phyloP scores from a whole-genome alignment of 2,329 filamentous ascomycete genomes.

The Arthrobotrys pseudoclavata region DNA sequence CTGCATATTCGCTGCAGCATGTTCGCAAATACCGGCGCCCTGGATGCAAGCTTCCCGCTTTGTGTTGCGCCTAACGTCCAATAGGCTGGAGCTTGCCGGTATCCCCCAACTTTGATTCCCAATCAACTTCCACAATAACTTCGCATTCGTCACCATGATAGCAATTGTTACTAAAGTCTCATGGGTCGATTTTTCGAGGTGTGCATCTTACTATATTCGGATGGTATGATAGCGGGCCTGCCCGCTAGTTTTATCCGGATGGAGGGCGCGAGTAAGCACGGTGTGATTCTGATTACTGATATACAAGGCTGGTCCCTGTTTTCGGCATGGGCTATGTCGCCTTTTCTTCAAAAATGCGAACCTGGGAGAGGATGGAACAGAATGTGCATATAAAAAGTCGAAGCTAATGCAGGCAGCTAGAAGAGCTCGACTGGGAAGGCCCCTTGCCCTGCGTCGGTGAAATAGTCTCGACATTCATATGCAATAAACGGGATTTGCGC shows the following conservation, averaged over 20 bases:
- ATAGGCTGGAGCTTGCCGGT: conserved; percentile 12
- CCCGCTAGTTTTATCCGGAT: conserved; percentile 27
- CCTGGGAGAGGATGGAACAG: conserved; percentile 11
- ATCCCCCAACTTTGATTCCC: conserved; percentile 3
- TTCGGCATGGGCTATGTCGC: conserved; percentile 35
- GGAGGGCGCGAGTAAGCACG: background rate
- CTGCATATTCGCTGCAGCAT: conserved; percentile 24
- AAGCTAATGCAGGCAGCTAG: conserved; percentile 3
- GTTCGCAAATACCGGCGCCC: conserved; percentile 15
- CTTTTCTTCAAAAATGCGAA: conserved; percentile 16
- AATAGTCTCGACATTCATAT: conserved; percentile 6
- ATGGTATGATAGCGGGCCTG: conserved; percentile 23
- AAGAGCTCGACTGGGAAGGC: conserved; percentile 29
- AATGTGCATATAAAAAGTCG: conserved; percentile 38
- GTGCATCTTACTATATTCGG: conserved; percentile 37
- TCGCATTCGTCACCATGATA: conserved; percentile 12
- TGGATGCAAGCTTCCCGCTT: conserved; percentile 20
- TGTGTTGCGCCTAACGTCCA: conserved; percentile 26
- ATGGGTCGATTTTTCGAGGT: conserved; percentile 8
- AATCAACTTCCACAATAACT: background rate
- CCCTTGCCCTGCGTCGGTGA: conserved; percentile 2
- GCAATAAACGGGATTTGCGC: background rate
- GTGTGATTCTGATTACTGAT: conserved; percentile 42
- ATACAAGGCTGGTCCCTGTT: conserved; percentile 8
- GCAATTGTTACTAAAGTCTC: conserved; percentile 39